Evolutionary conservation across 129 eudicot species (phyloP), one percentile per base, ranked within the genome.

Genomic region (Daucus carota): DNA sequence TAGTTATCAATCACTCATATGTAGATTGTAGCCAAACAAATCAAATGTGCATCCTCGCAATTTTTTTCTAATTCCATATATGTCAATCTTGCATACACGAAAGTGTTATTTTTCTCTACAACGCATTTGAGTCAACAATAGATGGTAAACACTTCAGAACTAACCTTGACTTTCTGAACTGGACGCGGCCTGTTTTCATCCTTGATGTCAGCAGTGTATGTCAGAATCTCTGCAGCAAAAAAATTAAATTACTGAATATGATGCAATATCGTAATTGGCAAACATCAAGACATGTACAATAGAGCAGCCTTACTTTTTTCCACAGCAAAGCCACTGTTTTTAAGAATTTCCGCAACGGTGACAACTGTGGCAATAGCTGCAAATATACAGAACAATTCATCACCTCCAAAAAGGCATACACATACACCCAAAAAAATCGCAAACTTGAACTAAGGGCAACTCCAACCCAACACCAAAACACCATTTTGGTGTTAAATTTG

Each of bases 321-420:
- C 67, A 85, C 84, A 32, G 95, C 98, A 33, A 80, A 87, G 73
- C 94, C 98, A 76, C 87, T 86, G 78, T 92, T 92, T 79, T 92
- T 92, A 40, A 92, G 86, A 75, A 92, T 92, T 78, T 92, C 96
- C 28, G 96, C 92, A 76, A 92, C 70, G 17, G 89, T 86, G 65
- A 92, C 96, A 57, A 90, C 98, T 14, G 96, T 92, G 15, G 96
- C 89, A 77, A 92, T 90, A 54, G 96, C 98, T 92, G 94, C 85
- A 88, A 6, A 75, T 9, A 70, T 73, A 78, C 70, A 66, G 69
- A 50, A 73, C 41, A 59, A 41, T n/a, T 66, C 43, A 78, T 84
- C 72, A 76, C 34, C n/a, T n/a, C n/a, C 46, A 32, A 40, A 13
- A 46, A 26, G 0, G 3, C 34, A 62, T 62, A 28, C n/a, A 22